Evolutionary conservation across 1,139 yeast genomes (phyloP).

Genomic region (Entelexis sorbosivorans): DNA sequence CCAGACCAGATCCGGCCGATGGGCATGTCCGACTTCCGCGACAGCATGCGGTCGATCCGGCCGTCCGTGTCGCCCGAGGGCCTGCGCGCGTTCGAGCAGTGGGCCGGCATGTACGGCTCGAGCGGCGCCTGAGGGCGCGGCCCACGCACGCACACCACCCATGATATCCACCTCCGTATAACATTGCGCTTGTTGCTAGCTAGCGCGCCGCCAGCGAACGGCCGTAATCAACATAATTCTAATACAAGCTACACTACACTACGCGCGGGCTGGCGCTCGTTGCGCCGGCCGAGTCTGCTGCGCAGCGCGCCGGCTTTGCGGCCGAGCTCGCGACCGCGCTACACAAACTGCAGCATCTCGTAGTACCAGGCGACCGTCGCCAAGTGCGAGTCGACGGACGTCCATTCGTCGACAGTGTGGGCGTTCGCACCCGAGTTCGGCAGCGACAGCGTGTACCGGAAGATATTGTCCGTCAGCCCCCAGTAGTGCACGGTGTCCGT

Average conservation of each 20-base stretch:
- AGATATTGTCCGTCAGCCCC: constrained; percentile 57
- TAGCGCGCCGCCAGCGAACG: not conserved
- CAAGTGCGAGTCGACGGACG: constrained; percentile 43
- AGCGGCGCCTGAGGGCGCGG: constrained; percentile 60
- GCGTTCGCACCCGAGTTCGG: constrained; percentile 20
- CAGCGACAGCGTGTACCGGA: constrained; percentile 42
- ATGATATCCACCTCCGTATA: not conserved
- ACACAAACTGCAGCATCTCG: constrained; percentile 29
- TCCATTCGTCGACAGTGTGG: constrained; percentile 56
- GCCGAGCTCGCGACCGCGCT: too few relatives aligned
- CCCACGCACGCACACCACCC: too few relatives aligned
- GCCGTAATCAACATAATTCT: not conserved
- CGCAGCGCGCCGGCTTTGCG: too few relatives aligned
- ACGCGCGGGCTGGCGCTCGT: too few relatives aligned
- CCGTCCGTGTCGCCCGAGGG: constrained; percentile 91
- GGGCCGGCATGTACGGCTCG: constrained; percentile 87
- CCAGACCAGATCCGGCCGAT: constrained; percentile 81
- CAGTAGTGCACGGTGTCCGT: constrained; percentile 72
- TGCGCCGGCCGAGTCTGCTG: too few relatives aligned
- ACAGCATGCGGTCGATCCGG: constrained; percentile 69
- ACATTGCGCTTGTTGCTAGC: not conserved
- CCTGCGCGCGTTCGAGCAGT: constrained; percentile 63
- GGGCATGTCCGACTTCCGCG: constrained; percentile 59
- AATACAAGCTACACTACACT: not conserved
- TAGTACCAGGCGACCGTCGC: constrained; percentile 50